phyloP scores from a whole-genome alignment of 2,329 filamentous ascomycete genomes.

The Colletotrichum cuscutae region DNA sequence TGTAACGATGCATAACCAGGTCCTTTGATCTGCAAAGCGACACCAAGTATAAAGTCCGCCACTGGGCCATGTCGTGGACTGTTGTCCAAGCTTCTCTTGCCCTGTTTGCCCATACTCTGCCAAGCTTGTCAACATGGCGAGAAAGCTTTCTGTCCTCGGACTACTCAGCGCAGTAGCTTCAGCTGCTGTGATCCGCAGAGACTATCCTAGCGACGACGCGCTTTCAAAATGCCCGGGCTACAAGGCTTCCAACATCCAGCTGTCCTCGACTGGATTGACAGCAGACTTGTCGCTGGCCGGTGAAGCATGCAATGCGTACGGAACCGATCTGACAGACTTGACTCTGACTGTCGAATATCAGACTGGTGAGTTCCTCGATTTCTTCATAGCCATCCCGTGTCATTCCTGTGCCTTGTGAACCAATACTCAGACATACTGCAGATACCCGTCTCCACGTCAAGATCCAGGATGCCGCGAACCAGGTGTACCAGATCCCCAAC shows the following conservation, averaged over 20 bases:
- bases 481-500: conserved; percentile 80
- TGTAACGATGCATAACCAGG: conserved; percentile 5
- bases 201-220: conserved; percentile 30
- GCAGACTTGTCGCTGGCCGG: conserved; percentile 40
- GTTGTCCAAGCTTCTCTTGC: background rate
- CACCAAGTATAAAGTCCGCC: conserved; percentile 16
- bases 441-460: conserved; percentile 78
- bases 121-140: conserved; percentile 22
- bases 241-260: conserved; percentile 68
- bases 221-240: conserved; percentile 45
- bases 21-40: conserved; percentile 2
- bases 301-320: conserved; percentile 39
- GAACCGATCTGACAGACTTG: conserved; percentile 40
- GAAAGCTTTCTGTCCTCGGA: conserved; percentile 16
- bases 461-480: conserved; percentile 75
- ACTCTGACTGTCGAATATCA: conserved; percentile 45
- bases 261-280: conserved; percentile 66
- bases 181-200: conserved; percentile 26
- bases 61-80: background rate
- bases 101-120: background rate
- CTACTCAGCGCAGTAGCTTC: conserved; percentile 19
- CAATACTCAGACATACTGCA: conserved; percentile 41
- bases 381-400: background rate
- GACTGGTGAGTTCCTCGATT: conserved; percentile 37
- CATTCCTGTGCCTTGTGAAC: background rate